Percentiles rank a stretch among this genome's conserved stretches.
Conservation (phyloP, 805 yeast genomes). For the Wickerhamomyces subpelliculosus region DNA sequence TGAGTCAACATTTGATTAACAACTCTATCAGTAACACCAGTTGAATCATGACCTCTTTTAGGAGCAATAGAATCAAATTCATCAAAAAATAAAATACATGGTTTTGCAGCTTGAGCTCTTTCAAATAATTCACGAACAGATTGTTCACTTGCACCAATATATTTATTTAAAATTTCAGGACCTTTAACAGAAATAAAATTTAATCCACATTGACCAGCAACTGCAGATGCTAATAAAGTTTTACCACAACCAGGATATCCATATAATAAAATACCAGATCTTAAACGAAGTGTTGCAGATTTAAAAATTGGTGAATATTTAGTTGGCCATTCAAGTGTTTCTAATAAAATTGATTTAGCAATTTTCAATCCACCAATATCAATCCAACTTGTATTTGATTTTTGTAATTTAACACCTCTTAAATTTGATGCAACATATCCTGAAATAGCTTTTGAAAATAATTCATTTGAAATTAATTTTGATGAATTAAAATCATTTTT, state of each 20-base stretch:
- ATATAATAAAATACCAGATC: conserved; percentile 85
- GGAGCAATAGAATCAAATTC: conserved; percentile 98
- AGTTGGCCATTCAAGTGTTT: conserved; percentile 96
- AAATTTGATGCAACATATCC: conserved; percentile 76
- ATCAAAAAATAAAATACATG: conserved; percentile 88
- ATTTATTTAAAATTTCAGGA: conserved; percentile 90
- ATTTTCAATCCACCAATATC: conserved; percentile 85
- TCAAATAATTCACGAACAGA: conserved; percentile 89
- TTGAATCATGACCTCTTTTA: conserved; percentile 94
- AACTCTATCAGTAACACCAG: conserved; percentile 96
- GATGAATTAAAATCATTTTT: not conserved
- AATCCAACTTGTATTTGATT: conserved; percentile 66
- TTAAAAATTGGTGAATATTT: conserved; percentile 93
- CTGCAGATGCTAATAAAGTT: conserved; percentile 86
- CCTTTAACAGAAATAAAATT: conserved; percentile 93
- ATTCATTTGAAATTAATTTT: conserved; percentile 21
- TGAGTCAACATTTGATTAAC: conserved; percentile 96
- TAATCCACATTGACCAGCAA: conserved; percentile 88
- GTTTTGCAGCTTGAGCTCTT: conserved; percentile 90
- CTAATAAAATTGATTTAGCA: conserved; percentile 70
- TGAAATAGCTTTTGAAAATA: conserved; percentile 51
- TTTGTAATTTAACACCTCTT: conserved; percentile 81
- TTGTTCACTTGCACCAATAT: conserved; percentile 96
- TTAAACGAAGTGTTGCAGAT: conserved; percentile 74
- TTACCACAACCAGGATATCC: conserved; percentile 99